Base-by-base conservation (phyloP, 129 eudicot genomes). In the Flaveria trinervia region DNA sequence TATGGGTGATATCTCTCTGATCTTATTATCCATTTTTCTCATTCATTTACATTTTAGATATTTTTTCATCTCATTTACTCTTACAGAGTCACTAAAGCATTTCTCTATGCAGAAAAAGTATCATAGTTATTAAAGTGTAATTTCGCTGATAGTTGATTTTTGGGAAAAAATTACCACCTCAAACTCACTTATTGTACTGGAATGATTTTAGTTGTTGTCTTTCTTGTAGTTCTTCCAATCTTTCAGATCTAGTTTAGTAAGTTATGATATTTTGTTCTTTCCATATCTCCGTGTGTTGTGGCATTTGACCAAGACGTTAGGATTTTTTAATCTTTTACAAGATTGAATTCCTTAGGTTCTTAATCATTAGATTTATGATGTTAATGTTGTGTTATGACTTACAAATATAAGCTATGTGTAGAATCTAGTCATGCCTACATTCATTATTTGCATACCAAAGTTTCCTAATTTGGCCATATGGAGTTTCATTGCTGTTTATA, bases 401-500 rank as follows among this genome's bases (percentile, higher is more conserved):
- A 46, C 52, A 17, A 68, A 68, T 17, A 23, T 68, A 18, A 16
- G 28, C 22, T 45, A 9, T 45, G 52, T 48, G 8, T 13, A 68
- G 18, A 20, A 20, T 43, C 57, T 20, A 36, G 7, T 20, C 73
- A 14, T 12, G 16, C 28, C 26, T 43, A 44, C 22, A 9, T 46
- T 73, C 59, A 18, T 48, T 23, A 14, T 50, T 61, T 60, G 12
- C 13, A 9, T 68, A 18, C 28, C 51, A 39, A 70, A 49, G 3
- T 23, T 36, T 23, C 55, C 65, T 18, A 33, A 51, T 25, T 67
- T 26, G 17, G 60, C 60, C 14, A 28, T 26, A 12, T 50, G 60
- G 60, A 79, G 61, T 43, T 46, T 72, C 72, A 36, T 12, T 79
- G 62, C 9, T 41, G 39, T 60, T 28, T 45, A 54, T 46, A 48